phyloP scores from a whole-genome alignment of 2,329 filamentous ascomycete species.

The Colletotrichum godetiae region DNA sequence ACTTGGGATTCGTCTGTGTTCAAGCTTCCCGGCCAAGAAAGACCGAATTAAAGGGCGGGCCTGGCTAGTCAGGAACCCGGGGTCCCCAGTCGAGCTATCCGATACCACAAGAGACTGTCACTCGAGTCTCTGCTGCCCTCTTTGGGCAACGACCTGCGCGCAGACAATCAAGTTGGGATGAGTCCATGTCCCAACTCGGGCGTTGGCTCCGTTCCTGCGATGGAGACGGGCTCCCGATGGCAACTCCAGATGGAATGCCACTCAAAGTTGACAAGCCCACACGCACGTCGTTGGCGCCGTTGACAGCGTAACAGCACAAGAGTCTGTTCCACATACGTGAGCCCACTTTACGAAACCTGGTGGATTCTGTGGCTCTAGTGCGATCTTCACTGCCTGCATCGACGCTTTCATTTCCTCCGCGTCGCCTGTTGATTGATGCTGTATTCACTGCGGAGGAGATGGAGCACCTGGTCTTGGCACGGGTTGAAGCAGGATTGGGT shows the following conservation, averaged over 20 bases:
- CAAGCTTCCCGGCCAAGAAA: conserved; percentile 18
- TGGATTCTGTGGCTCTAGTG: conserved; percentile 25
- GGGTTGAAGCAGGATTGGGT: not conserved
- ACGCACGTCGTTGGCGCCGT: not conserved
- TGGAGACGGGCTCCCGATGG: not conserved
- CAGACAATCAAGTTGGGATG: conserved; percentile 31
- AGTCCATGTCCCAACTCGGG: conserved; percentile 20
- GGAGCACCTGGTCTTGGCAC: conserved; percentile 6
- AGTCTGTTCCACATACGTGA: not conserved
- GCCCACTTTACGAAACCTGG: conserved; percentile 19
- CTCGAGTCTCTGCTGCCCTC: not conserved
- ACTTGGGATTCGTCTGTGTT: conserved; percentile 16
- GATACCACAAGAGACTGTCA: not conserved
- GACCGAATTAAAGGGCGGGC: conserved; percentile 30
- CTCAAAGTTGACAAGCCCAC: not conserved
- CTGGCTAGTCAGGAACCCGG: conserved; percentile 24
- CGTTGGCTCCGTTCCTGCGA: conserved; percentile 1
- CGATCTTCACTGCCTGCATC: conserved; percentile 34
- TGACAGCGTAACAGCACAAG: not conserved
- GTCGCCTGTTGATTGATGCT: conserved; percentile 32
- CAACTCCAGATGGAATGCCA: not conserved
- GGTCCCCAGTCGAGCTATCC: conserved; percentile 11
- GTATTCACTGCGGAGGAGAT: conserved; percentile 17
- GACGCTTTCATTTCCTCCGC: conserved; percentile 34
- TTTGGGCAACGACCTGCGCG: conserved; percentile 25